Conservation (phyloP, 495 filamentous ascomycete species). For the Xylaria bambusicola region DNA sequence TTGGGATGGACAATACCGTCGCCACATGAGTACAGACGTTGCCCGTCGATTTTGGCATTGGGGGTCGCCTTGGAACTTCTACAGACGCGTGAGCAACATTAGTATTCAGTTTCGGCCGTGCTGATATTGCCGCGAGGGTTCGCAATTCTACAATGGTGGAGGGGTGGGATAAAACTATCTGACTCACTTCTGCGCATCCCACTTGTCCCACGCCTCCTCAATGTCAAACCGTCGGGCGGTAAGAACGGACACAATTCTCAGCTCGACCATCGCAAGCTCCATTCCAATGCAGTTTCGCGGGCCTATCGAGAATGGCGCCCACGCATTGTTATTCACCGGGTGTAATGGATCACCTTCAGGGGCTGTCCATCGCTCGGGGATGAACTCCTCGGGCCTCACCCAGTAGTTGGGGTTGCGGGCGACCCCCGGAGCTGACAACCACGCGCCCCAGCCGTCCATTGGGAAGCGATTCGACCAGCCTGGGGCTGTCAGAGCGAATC, state of each 20-base stretch:
- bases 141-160: no score
- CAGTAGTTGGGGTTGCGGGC: slow-evolving; percentile 40
- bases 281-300: slow-evolving; percentile 58
- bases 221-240: slow-evolving; percentile 51
- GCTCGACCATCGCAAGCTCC: slow-evolving; percentile 52
- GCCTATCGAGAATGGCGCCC: slow-evolving; percentile 55
- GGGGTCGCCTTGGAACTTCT: slow-evolving; percentile 27
- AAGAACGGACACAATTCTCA: slow-evolving; percentile 47
- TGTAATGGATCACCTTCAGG: slow-evolving; percentile 37
- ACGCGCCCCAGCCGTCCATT: slow-evolving; percentile 35
- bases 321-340: slow-evolving; percentile 42
- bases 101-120: no score
- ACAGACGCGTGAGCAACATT: background rate
- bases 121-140: no score
- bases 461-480: slow-evolving; percentile 32
- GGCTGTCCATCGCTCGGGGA: slow-evolving; percentile 47
- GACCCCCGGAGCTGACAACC: slow-evolving; percentile 34
- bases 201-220: slow-evolving; percentile 46
- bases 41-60: slow-evolving; percentile 29
- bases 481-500: slow-evolving; percentile 28
- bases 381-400: slow-evolving; percentile 40
- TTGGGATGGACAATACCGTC: slow-evolving; percentile 34
- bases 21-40: slow-evolving; percentile 35
- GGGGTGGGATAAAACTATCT: background rate
- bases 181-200: slow-evolving; percentile 34